Evolutionary conservation across 192 early-diverging fungal species (phyloP).

Genomic region (Coemansia reversa): DNA sequence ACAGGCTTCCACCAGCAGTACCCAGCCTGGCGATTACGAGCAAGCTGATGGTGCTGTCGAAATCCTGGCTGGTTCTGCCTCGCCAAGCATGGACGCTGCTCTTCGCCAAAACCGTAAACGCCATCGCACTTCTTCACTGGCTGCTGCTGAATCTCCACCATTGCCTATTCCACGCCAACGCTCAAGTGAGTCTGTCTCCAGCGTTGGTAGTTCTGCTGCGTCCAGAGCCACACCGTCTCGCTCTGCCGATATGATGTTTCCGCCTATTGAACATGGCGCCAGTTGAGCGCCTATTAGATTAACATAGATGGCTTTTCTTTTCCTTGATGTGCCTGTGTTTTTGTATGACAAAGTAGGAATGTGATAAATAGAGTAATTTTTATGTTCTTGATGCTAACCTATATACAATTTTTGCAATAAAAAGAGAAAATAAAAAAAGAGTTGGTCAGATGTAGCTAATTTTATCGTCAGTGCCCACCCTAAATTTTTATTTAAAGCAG

Average conservation of each 20-base stretch:
- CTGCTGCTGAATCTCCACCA: slow-evolving; percentile 4
- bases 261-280: slow-evolving; percentile 27
- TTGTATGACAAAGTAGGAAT: background rate
- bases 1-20: slow-evolving; percentile 3
- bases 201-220: background rate
- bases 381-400: background rate
- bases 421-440: slow-evolving; percentile 7
- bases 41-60: background rate
- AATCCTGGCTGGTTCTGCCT: slow-evolving; percentile 8
- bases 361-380: background rate
- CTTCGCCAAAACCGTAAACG: slow-evolving; percentile 36
- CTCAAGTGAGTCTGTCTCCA: background rate
- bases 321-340: background rate
- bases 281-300: background rate
- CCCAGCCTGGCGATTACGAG: background rate
- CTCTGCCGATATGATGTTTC: slow-evolving; percentile 27
- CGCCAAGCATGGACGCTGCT: slow-evolving; percentile 23
- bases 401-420: background rate
- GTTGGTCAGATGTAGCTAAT: slow-evolving; percentile 24
- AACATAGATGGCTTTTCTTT: background rate
- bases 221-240: slow-evolving; percentile 4
- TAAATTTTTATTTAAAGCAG: background rate
- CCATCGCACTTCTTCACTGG: slow-evolving; percentile 26
- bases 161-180: background rate
- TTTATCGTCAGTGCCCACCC: slow-evolving; percentile 18